Percentiles rank a stretch among this genome's conserved stretches.
These are phyloP conservation scores for Geotrichum europaeum DNA, from an alignment of 1,139 yeast species.

Conservation along the genomic window DNA sequence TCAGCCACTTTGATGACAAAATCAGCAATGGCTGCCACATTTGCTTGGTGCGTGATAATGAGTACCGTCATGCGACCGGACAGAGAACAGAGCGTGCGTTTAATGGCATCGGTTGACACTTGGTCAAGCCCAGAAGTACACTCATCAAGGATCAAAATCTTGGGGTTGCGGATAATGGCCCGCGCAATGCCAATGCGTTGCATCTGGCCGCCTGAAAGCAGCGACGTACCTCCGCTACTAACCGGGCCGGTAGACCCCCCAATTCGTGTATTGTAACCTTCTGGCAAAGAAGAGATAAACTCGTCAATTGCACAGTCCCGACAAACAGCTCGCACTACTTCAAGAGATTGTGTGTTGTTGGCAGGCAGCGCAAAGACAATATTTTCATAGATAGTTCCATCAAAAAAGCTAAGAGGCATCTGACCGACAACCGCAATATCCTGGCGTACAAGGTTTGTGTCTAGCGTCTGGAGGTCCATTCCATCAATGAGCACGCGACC, in stretches of 20 bases:
- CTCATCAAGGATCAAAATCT: slow-evolving; percentile 59
- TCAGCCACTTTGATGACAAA: slow-evolving; percentile 22
- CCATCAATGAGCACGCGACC: slow-evolving; percentile 66
- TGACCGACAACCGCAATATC: slow-evolving; percentile 78
- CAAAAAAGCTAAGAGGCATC: slow-evolving; percentile 64
- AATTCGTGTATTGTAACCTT: slow-evolving; percentile 44
- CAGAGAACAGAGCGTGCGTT: slow-evolving; percentile 41
- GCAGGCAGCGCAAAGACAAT: slow-evolving; percentile 49
- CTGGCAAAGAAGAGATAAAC: slow-evolving; percentile 31
- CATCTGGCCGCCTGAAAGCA: slow-evolving; percentile 75
- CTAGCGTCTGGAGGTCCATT: slow-evolving; percentile 49
- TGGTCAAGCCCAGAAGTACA: slow-evolving; percentile 71
- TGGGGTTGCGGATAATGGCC: slow-evolving; percentile 57
- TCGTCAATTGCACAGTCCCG: slow-evolving; percentile 33
- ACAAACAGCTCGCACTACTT: slow-evolving; percentile 25
- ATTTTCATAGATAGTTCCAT: slow-evolving; percentile 73
- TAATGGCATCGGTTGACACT: slow-evolving; percentile 42
- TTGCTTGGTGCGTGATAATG: slow-evolving; percentile 80
- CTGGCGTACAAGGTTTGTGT: slow-evolving; percentile 57
- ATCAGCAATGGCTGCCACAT: slow-evolving; percentile 51
- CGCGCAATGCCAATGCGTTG: slow-evolving; percentile 85
- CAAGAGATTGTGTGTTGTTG: slow-evolving; percentile 35
- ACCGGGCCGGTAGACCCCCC: slow-evolving; percentile 36
- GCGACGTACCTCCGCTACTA: slow-evolving; percentile 32
- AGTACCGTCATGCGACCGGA: slow-evolving; percentile 62